Conservation (phyloP, 306 rosid genomes). For the Trichosanthes cucumerina region DNA sequence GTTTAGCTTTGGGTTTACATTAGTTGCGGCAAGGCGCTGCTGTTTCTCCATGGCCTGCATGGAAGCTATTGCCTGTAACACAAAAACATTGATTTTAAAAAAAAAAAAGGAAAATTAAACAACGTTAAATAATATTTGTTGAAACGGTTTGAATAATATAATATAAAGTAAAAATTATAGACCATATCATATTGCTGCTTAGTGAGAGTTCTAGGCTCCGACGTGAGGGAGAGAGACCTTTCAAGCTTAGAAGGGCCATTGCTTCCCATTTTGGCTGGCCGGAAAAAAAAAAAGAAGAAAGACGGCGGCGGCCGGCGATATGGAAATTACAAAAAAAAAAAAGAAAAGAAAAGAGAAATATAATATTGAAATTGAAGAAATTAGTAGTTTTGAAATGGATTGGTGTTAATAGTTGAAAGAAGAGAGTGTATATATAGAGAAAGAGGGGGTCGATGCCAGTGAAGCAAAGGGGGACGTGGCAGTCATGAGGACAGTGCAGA, state of each 20-base stretch:
- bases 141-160: no score
- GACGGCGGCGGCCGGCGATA: background rate
- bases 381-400: no score
- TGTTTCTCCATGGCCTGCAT: background rate
- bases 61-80: background rate
- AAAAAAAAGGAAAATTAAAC: no score
- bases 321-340: background rate
- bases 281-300: background rate
- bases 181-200: slow-evolving; percentile 22
- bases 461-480: slow-evolving; percentile 7
- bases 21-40: background rate
- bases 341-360: background rate
- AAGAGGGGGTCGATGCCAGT: background rate
- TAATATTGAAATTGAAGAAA: background rate
- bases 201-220: slow-evolving; percentile 34
- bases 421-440: no score
- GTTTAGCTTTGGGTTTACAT: background rate
- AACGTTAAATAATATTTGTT: no score
- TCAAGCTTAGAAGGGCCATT: slow-evolving; percentile 11
- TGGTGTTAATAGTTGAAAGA: no score
- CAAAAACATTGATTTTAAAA: no score
- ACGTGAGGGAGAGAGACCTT: slow-evolving; percentile 24
- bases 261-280: background rate
- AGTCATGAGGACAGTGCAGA: background rate
- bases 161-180: no score